These are phyloP conservation scores for Fusarium pilosicola DNA, from an alignment of 2,329 filamentous ascomycete species.

Conservation along the genomic window DNA sequence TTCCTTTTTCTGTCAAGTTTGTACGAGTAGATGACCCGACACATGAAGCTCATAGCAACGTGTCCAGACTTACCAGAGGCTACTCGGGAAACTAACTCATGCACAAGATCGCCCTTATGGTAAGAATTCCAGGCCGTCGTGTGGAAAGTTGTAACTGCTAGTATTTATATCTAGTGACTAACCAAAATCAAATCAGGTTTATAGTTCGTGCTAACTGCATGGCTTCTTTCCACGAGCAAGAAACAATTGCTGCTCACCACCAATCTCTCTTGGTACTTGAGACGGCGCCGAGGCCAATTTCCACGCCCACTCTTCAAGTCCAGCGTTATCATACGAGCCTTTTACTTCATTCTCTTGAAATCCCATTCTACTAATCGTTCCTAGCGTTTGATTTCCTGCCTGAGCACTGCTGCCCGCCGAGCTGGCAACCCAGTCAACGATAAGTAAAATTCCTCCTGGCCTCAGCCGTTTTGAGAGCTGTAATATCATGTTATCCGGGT, in stretches of 20 bases:
- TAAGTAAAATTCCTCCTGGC: conserved; percentile 46
- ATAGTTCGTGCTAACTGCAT: neutral
- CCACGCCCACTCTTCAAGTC: conserved; percentile 41
- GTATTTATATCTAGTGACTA: too few species aligned
- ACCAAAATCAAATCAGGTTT: neutral
- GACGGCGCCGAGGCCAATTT: conserved; percentile 34
- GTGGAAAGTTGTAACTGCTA: neutral
- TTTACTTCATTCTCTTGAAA: conserved; percentile 41
- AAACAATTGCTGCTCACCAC: conserved; percentile 42
- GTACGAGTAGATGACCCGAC: neutral
- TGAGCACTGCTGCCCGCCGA: conserved; percentile 21
- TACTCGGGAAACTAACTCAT: neutral
- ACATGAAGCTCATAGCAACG: neutral
- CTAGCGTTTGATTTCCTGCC: neutral
- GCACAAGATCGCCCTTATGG: neutral
- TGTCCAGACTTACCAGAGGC: neutral
- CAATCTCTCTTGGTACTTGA: conserved; percentile 38
- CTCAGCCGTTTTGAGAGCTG: conserved; percentile 44
- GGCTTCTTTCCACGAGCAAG: conserved; percentile 38
- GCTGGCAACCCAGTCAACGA: conserved; percentile 47
- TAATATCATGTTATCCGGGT: conserved; percentile 42
- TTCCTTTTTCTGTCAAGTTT: neutral
- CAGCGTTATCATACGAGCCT: conserved; percentile 36
- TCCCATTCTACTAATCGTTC: conserved; percentile 33
- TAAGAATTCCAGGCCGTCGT: neutral